Percentiles rank a stretch among this genome's conserved stretches.
phyloP scores from a whole-genome alignment of 2,329 filamentous ascomycete genomes.

The Fusarium nanum region DNA sequence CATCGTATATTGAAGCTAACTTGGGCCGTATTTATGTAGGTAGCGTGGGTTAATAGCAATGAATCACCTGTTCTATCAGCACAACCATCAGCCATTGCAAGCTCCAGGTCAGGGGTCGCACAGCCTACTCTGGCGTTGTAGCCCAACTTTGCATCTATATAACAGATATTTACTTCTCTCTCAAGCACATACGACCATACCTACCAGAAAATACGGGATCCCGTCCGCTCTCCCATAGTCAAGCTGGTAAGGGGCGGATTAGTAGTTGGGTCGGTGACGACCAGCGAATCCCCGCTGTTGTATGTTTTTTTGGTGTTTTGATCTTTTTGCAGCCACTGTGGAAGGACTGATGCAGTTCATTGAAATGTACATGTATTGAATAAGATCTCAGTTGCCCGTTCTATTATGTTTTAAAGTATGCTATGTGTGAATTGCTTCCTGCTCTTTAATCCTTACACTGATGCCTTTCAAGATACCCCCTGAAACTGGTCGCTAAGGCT shows the following conservation, averaged over 20 bases:
- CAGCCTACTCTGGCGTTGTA: not conserved
- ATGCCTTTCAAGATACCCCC: not conserved
- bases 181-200: not conserved
- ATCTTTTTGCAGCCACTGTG: not conserved
- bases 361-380: not conserved
- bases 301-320: not conserved
- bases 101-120: too few species aligned
- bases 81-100: too few species aligned
- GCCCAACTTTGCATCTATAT: not conserved
- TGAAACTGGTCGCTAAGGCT: too few species aligned
- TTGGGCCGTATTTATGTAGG: rapidly evolving
- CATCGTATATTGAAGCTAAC: not conserved
- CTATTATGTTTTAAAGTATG: not conserved
- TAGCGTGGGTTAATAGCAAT: not conserved
- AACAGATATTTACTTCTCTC: rapidly evolving
- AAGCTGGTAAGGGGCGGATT: not conserved
- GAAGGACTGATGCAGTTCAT: not conserved
- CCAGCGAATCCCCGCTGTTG: not conserved
- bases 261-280: not conserved
- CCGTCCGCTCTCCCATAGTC: not conserved
- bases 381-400: not conserved
- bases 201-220: not conserved
- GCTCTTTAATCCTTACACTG: not conserved
- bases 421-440: not conserved
- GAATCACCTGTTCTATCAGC: not conserved